These are phyloP conservation scores for Monilinia vaccinii-corymbosi DNA, from an alignment of 2,329 filamentous ascomycete species.

Conservation along the genomic window DNA sequence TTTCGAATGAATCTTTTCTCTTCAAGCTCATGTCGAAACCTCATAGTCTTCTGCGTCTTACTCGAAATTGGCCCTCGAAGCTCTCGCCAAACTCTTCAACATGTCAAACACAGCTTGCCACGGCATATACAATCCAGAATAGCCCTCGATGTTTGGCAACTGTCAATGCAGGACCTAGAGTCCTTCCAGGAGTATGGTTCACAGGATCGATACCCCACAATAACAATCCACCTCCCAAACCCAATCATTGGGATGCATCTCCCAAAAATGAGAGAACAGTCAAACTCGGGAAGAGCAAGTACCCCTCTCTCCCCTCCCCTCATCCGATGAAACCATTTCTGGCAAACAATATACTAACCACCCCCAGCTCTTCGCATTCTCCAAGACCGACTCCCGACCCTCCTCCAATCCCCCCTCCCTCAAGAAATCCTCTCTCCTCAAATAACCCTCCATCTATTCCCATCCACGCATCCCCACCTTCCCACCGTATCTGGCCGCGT, in stretches of 20 bases:
- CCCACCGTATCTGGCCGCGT: conserved; percentile 87
- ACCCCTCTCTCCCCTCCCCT: not conserved
- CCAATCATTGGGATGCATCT: conserved; percentile 4
- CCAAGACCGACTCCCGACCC: conserved; percentile 56
- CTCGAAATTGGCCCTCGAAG: conserved; percentile 10
- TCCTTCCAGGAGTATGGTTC: conserved; percentile 36
- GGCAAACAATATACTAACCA: conserved; percentile 10
- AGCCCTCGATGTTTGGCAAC: conserved; percentile 21
- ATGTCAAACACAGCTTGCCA: conserved; percentile 4
- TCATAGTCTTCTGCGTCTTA: conserved; percentile 18
- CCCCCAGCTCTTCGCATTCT: conserved; percentile 51
- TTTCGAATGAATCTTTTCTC: conserved; percentile 4
- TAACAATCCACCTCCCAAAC: conserved; percentile 9
- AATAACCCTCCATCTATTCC: conserved; percentile 62
- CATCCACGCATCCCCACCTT: conserved; percentile 74
- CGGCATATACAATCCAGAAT: not conserved
- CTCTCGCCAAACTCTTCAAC: conserved; percentile 1
- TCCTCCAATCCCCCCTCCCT: conserved; percentile 58
- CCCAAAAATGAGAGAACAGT: conserved; percentile 47
- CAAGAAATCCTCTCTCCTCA: conserved; percentile 69
- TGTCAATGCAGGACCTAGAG: conserved; percentile 18
- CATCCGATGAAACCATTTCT: not conserved
- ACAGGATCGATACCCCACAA: conserved; percentile 29
- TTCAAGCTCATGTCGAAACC: conserved; percentile 28
- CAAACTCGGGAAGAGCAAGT: conserved; percentile 37